Conservation (phyloP, 73 alveolate genomes). For the Paramecium caudatum region DNA sequence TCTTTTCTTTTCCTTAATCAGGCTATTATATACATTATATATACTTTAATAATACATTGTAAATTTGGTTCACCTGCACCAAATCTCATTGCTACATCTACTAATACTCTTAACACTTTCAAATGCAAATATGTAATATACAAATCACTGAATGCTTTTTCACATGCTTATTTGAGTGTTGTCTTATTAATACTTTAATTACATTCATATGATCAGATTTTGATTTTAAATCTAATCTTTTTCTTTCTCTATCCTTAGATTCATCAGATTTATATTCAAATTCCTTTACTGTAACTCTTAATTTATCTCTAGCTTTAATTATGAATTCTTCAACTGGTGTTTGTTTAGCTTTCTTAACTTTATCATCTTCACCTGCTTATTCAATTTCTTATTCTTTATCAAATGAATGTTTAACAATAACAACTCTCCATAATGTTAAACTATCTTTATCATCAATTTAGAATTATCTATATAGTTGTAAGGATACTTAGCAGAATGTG, state of each 20-base stretch:
- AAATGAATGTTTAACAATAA: slow-evolving; percentile 76
- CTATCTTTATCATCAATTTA: slow-evolving; percentile 88
- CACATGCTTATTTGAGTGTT: slow-evolving; percentile 80
- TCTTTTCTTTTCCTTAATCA: slow-evolving; percentile 82
- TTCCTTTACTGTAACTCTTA: slow-evolving; percentile 79
- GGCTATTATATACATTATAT: background rate
- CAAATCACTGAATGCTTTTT: slow-evolving; percentile 87
- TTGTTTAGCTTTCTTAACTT: slow-evolving; percentile 18
- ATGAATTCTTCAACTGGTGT: slow-evolving; percentile 79
- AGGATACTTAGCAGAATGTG: slow-evolving; percentile 76
- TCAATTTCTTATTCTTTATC: slow-evolving; percentile 48
- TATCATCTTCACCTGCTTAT: slow-evolving; percentile 36
- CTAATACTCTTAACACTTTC: slow-evolving; percentile 87
- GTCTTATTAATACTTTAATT: slow-evolving; percentile 62
- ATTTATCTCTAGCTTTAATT: slow-evolving; percentile 76
- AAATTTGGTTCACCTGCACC: slow-evolving; percentile 79
- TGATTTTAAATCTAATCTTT: slow-evolving; percentile 79
- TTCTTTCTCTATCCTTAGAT: slow-evolving; percentile 77
- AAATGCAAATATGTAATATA: slow-evolving; percentile 83
- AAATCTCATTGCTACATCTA: slow-evolving; percentile 89
- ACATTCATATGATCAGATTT: slow-evolving; percentile 76
- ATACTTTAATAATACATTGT: slow-evolving; percentile 55
- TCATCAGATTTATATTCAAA: slow-evolving; percentile 82
- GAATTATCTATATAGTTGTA: slow-evolving; percentile 73
- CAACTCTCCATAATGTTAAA: slow-evolving; percentile 85